Conservation (phyloP, 139 green algal genomes). For the Picocystis salinarum region DNA sequence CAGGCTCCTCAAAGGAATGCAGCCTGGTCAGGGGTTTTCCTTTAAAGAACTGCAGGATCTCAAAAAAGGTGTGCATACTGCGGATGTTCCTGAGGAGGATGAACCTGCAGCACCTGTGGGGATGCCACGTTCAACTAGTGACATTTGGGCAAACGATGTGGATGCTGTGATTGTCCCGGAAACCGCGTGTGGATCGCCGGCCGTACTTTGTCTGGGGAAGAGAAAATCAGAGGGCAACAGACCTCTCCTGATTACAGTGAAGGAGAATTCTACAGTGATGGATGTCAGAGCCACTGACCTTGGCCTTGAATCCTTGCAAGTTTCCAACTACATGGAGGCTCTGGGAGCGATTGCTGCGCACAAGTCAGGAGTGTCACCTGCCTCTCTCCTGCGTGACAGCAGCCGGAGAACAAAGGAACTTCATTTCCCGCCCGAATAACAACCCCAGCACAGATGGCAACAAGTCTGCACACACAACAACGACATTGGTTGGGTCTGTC, state of each 20-base stretch:
- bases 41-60: too few species aligned
- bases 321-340: slow-evolving; percentile 18
- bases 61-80: too few species aligned
- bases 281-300: slow-evolving; percentile 1
- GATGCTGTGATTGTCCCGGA: slow-evolving; percentile 11
- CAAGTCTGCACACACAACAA: too few species aligned
- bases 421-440: too few species aligned
- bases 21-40: too few species aligned
- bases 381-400: slow-evolving; percentile 8
- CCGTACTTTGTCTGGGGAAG: slow-evolving; percentile 1
- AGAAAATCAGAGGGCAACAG: neutral
- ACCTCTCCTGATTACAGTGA: slow-evolving; percentile 17
- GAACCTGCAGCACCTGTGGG: too few species aligned
- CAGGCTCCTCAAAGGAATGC: too few species aligned
- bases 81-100: too few species aligned
- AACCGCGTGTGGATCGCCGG: slow-evolving; percentile 4
- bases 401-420: too few species aligned
- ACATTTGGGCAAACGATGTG: slow-evolving; percentile 16
- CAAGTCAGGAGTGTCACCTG: slow-evolving; percentile 11
- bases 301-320: neutral
- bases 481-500: too few species aligned
- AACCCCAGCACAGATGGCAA: too few species aligned
- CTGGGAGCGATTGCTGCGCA: slow-evolving; percentile 16
- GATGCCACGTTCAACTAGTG: too few species aligned
- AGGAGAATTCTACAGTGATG: slow-evolving; percentile 18